phyloP scores from a whole-genome alignment of 169 alveolate species.

The Cryptosporidium canis region DNA sequence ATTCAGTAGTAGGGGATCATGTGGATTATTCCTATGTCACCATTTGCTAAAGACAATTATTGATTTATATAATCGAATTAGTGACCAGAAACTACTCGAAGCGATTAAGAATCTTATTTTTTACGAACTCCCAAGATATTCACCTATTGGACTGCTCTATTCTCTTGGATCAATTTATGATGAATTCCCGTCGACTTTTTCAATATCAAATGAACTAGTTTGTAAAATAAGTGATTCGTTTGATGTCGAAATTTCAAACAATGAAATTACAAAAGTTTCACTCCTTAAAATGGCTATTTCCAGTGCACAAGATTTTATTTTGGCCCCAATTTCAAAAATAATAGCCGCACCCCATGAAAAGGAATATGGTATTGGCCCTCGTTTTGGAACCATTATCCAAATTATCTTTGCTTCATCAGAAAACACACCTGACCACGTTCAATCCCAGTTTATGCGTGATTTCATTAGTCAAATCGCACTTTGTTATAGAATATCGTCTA shows the following conservation, averaged over 20 bases:
- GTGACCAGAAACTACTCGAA: slow-evolving; percentile 12
- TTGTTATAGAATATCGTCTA: slow-evolving; percentile 38
- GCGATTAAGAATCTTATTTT: slow-evolving; percentile 11
- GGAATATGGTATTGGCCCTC: slow-evolving; percentile 45
- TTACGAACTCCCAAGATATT: slow-evolving; percentile 49
- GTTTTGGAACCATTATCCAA: slow-evolving; percentile 21
- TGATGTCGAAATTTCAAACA: slow-evolving; percentile 5
- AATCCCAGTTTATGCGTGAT: slow-evolving; percentile 46
- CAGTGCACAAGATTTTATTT: slow-evolving; percentile 31
- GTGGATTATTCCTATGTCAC: slow-evolving; percentile 44
- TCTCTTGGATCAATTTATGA: slow-evolving; percentile 46
- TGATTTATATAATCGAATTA: neutral
- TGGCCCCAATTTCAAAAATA: slow-evolving; percentile 2
- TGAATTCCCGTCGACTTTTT: neutral
- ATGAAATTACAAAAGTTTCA: neutral
- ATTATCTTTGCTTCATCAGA: slow-evolving; percentile 27
- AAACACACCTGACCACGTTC: neutral
- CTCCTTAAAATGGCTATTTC: slow-evolving; percentile 15
- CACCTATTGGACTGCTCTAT: slow-evolving; percentile 47
- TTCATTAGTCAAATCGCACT: slow-evolving; percentile 28
- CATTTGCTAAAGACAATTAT: neutral
- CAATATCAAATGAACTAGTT: neutral
- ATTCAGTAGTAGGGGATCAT: slow-evolving; percentile 33
- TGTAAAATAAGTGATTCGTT: slow-evolving; percentile 8
- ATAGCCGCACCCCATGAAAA: slow-evolving; percentile 26